Evolutionary conservation across 2,329 filamentous ascomycete species (phyloP), one percentile per base, ranked within the genome.

Genomic region (Aciculosporium take): DNA sequence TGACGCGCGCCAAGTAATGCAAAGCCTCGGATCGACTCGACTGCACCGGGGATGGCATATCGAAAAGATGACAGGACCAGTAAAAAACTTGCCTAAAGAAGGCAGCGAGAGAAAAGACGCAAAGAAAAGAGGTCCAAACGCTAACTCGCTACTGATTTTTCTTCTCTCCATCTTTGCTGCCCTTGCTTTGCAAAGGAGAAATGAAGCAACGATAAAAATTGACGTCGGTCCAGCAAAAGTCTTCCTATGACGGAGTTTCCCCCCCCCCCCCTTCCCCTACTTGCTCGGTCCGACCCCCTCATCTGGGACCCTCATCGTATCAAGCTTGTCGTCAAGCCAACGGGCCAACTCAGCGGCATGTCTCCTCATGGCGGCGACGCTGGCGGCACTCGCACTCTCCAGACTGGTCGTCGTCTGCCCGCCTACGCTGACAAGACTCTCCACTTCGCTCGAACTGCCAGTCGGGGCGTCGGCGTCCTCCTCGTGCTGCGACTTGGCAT

Each of bases 281-380:
- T 48, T 43, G 37, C 31, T 34, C 9, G 28, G 40, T 7, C 65
- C 64, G 18, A 70, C 60, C 5, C 65, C 67, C 40, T 75, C 71
- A 37, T 72, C 68, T 0, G 74, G 71, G 23, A 76, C 65, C 12
- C 59, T 59, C 45, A 78, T 53, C 12, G 64, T 61, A 5, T 69
- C 69, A 5, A 81, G 62, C 58, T 71, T 71, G n/a, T 71, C 70
- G 47, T 81, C 75, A 48, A 81, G 55, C 67, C 71, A 76, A 41
- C 64, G 60, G 20, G 71, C 72, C 42, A 80, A 60, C 47, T 79
- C 74, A 48, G 75, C 71, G 4, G 74, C 71, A 43, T 75, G 71
- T 43, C 68, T 64, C 44, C 74, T 64, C 56, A 74, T 67, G 7
- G 64, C 62, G 39, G 71, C 64, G 17, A 74, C 67, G 18, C 64